Percentiles rank a stretch among this genome's conserved stretches.
phyloP scores from a whole-genome alignment of 192 early-diverging fungal species.

The Coemansia aciculifera region DNA sequence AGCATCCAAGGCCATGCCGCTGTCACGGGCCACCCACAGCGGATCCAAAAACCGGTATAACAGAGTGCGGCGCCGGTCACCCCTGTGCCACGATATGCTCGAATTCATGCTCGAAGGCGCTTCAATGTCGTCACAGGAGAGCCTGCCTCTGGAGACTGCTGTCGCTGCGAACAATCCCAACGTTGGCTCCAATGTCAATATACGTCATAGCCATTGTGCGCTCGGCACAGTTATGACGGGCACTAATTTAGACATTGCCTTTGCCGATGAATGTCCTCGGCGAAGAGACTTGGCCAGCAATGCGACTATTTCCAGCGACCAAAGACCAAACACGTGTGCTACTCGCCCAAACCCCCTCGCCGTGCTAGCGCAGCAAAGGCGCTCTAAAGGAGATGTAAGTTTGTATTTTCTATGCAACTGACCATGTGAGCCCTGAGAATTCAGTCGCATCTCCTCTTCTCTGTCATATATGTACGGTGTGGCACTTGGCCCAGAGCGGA shows the following conservation, averaged over 20 bases:
- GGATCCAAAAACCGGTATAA: slow-evolving; percentile 25
- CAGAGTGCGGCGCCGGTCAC: slow-evolving; percentile 47
- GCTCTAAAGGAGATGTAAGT: not conserved
- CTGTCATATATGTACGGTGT: not conserved
- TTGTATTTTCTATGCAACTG: not conserved
- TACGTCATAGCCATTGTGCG: not conserved
- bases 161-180: not conserved
- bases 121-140: slow-evolving; percentile 49
- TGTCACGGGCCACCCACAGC: slow-evolving; percentile 8
- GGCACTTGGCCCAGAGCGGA: not conserved
- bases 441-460: not conserved
- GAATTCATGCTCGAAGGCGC: slow-evolving; percentile 51
- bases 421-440: not conserved
- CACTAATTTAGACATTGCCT: not conserved
- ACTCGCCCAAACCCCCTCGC: not conserved
- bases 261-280: not conserved
- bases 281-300: not conserved
- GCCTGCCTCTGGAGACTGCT: slow-evolving; percentile 17
- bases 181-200: not conserved
- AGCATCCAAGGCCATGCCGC: slow-evolving; percentile 2
- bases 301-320: not conserved
- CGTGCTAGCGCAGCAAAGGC: not conserved
- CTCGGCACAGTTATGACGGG: not conserved
- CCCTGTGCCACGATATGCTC: slow-evolving; percentile 51
- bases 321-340: not conserved